Conservation (phyloP, 2,329 filamentous ascomycete genomes). For the Sordariomycetes sp. region DNA sequence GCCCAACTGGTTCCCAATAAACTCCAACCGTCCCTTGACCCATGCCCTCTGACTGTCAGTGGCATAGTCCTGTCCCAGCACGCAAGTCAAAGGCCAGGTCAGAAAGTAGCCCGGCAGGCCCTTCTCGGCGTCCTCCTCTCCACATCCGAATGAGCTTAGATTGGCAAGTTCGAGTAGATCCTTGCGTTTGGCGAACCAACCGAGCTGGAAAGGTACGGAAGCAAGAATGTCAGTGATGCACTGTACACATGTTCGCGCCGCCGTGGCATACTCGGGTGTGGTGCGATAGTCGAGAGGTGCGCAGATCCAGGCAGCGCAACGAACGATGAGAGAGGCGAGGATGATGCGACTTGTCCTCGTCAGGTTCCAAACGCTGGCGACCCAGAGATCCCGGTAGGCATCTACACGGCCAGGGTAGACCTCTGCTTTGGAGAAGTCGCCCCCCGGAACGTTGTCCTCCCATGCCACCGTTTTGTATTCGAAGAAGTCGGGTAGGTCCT, state of each 20-base stretch:
- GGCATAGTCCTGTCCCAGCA: slow-evolving; percentile 47
- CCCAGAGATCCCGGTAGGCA: slow-evolving; percentile 48
- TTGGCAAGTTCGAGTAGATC: slow-evolving; percentile 29
- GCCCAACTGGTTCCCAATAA: slow-evolving; percentile 46
- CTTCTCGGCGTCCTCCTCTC: slow-evolving; percentile 39
- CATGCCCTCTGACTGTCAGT: slow-evolving; percentile 50
- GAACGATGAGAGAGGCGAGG: slow-evolving; percentile 44
- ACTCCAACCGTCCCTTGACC: slow-evolving; percentile 42
- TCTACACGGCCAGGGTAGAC: slow-evolving; percentile 54
- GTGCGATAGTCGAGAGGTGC: slow-evolving; percentile 53
- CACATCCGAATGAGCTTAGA: slow-evolving; percentile 37
- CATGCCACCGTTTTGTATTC: slow-evolving; percentile 43
- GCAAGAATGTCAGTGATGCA: slow-evolving; percentile 51
- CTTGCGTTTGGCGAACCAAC: slow-evolving; percentile 42
- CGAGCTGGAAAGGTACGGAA: slow-evolving; percentile 51
- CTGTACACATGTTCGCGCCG: slow-evolving; percentile 39
- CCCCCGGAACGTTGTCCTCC: slow-evolving; percentile 40
- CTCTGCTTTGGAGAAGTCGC: slow-evolving; percentile 42
- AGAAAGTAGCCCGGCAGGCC: slow-evolving; percentile 49
- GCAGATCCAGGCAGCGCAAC: slow-evolving; percentile 52
- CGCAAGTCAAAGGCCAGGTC: slow-evolving; percentile 47
- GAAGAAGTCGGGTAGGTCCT: slow-evolving; percentile 39
- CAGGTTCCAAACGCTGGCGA: slow-evolving; percentile 49
- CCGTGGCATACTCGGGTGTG: slow-evolving; percentile 50
- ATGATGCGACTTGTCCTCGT: slow-evolving; percentile 43